These are phyloP conservation scores for Benincasa hispida DNA, from an alignment of 306 rosid genomes.

Conservation along the genomic window DNA sequence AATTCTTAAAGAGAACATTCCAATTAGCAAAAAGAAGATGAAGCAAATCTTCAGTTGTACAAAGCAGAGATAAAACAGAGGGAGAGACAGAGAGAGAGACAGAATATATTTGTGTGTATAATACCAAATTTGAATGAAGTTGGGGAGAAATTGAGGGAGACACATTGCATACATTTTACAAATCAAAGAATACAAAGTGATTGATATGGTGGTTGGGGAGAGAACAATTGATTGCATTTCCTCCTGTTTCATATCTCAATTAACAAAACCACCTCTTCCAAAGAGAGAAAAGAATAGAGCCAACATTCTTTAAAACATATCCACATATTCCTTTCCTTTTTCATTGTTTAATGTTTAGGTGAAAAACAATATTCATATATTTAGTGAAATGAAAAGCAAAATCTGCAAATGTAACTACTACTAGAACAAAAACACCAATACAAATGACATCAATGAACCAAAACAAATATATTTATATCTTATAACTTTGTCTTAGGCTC, in stretches of 20 bases:
- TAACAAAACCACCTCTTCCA: neutral
- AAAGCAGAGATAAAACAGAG: conserved; percentile 1
- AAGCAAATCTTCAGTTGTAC: conserved; percentile 8
- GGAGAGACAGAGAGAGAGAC: neutral
- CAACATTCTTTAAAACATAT: neutral
- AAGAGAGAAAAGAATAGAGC: neutral
- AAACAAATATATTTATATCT: neutral
- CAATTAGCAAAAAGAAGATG: conserved; percentile 76
- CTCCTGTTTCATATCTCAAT: neutral
- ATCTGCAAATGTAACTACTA: neutral
- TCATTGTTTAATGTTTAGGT: neutral
- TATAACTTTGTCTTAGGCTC: neutral
- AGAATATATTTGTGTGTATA: neutral
- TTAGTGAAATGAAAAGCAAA: neutral
- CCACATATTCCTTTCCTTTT: neutral
- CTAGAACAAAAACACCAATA: neutral
- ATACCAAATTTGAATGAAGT: neutral
- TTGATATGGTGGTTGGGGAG: neutral
- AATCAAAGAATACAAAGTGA: neutral
- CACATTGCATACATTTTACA: conserved; percentile 2
- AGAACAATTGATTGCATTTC: neutral
- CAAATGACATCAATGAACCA: neutral
- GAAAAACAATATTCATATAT: neutral
- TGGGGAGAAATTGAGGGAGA: neutral
- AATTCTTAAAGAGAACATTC: conserved; percentile 71